Conservation (phyloP, 306 rosid species). For the Aeschynomene evenia region DNA sequence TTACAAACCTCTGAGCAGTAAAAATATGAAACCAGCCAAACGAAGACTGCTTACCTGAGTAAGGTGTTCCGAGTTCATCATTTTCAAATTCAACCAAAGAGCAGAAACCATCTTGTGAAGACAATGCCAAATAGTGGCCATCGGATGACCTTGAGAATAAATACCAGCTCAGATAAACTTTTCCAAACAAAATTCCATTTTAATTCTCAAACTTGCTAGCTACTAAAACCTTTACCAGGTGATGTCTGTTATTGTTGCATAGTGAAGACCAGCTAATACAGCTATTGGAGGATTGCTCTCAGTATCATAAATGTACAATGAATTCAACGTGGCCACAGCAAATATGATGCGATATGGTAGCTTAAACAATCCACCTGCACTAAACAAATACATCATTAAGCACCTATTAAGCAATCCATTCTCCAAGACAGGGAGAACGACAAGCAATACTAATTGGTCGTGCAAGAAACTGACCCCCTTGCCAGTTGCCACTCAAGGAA, state of each 20-base stretch:
- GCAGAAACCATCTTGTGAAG: conserved; percentile 96
- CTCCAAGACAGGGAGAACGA: conserved; percentile 16
- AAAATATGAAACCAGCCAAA: neutral
- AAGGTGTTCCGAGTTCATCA: conserved; percentile 75
- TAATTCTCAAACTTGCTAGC: conserved; percentile 22
- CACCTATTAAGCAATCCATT: neutral
- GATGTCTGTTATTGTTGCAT: conserved; percentile 87
- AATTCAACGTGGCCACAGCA: conserved; percentile 88
- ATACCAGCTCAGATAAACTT: conserved; percentile 26
- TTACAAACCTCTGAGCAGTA: neutral
- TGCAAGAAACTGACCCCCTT: neutral
- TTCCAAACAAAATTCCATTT: conserved; percentile 2
- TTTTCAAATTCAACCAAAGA: conserved; percentile 80
- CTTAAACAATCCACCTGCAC: conserved; percentile 71
- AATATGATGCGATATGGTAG: conserved; percentile 87
- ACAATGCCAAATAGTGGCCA: conserved; percentile 73
- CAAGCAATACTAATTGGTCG: conserved; percentile 2
- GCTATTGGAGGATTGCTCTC: conserved; percentile 79
- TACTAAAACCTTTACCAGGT: conserved; percentile 58
- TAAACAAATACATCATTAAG: conserved; percentile 29
- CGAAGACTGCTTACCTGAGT: conserved; percentile 48
- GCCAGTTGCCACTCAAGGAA: conserved; percentile 5
- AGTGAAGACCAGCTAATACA: conserved; percentile 83
- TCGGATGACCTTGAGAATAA: conserved; percentile 73
- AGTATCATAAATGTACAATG: conserved; percentile 79